These are phyloP conservation scores for Coemansia sp. DNA, from an alignment of 192 early-diverging fungal species.

Conservation along the genomic window DNA sequence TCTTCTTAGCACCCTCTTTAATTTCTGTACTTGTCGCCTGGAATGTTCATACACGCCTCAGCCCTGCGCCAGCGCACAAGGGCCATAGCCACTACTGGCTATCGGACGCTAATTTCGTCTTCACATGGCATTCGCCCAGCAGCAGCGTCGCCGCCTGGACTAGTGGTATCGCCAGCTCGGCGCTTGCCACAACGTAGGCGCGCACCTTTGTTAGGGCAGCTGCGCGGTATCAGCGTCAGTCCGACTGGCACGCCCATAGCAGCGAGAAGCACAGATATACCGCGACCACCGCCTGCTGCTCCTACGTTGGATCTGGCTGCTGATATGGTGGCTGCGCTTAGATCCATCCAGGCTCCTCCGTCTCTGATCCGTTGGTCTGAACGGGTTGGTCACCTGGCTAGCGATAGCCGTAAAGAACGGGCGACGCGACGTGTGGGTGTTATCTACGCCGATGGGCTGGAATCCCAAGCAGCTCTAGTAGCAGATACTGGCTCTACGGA, in stretches of 20 bases:
- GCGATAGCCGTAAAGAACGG: neutral
- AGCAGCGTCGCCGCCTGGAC: neutral
- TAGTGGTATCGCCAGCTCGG: neutral
- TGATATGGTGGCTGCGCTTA: constrained; percentile 15
- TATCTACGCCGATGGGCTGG: constrained; percentile 17
- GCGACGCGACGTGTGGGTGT: constrained; percentile 15
- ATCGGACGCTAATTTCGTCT: neutral
- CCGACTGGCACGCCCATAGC: neutral
- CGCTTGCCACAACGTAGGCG: neutral
- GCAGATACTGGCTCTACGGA: neutral
- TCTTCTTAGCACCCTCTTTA: neutral
- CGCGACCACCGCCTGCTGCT: neutral
- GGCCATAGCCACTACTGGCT: neutral
- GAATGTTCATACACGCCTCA: constrained; percentile 1
- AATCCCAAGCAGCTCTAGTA: constrained; percentile 13
- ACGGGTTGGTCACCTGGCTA: constrained; percentile 16
- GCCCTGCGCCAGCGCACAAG: neutral
- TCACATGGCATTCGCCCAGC: neutral
- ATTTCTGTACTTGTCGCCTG: neutral
- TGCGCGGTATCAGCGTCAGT: constrained; percentile 25
- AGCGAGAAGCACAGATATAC: constrained; percentile 12
- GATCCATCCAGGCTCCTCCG: constrained; percentile 3
- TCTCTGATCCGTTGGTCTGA: constrained; percentile 24
- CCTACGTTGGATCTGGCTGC: constrained; percentile 28
- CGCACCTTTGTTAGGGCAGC: neutral